Evolutionary conservation across 805 yeast genomes (phyloP).

Genomic region (Jamesozyma spencerorum): DNA sequence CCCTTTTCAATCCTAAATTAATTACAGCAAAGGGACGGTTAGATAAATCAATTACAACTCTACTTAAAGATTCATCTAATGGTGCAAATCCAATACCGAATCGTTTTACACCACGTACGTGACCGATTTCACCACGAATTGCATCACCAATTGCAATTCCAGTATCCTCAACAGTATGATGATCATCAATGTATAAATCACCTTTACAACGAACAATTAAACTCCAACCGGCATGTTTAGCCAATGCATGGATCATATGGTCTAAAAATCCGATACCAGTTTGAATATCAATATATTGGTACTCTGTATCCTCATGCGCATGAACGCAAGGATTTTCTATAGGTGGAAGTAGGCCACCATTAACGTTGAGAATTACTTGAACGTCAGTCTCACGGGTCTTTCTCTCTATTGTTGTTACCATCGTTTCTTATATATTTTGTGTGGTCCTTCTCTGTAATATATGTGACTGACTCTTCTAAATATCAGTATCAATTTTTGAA

Average conservation of each 20-base stretch:
- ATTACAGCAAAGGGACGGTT: constrained; percentile 88
- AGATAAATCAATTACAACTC: constrained; percentile 94
- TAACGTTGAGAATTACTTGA: too few species aligned
- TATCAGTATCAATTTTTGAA: too few species aligned
- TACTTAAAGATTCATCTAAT: constrained; percentile 85
- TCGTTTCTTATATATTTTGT: background rate
- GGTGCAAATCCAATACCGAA: constrained; percentile 95
- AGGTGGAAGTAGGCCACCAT: too few species aligned
- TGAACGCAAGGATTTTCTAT: too few species aligned
- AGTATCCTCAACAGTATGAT: constrained; percentile 92
- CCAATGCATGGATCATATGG: constrained; percentile 95
- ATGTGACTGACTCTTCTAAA: too few species aligned
- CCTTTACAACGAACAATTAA: constrained; percentile 83
- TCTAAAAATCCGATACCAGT: constrained; percentile 94
- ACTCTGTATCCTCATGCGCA: too few species aligned
- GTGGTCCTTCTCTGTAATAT: too few species aligned
- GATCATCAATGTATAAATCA: constrained; percentile 93
- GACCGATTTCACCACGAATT: constrained; percentile 83
- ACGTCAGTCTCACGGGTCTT: background rate
- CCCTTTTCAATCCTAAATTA: constrained; percentile 84
- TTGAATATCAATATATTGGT: constrained; percentile 49
- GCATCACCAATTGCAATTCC: constrained; percentile 88
- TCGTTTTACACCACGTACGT: constrained; percentile 80
- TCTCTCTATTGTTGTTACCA: background rate
- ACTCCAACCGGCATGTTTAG: constrained; percentile 97